Base-by-base conservation (phyloP, 148 eudicot species). In the Chenopodium album region DNA sequence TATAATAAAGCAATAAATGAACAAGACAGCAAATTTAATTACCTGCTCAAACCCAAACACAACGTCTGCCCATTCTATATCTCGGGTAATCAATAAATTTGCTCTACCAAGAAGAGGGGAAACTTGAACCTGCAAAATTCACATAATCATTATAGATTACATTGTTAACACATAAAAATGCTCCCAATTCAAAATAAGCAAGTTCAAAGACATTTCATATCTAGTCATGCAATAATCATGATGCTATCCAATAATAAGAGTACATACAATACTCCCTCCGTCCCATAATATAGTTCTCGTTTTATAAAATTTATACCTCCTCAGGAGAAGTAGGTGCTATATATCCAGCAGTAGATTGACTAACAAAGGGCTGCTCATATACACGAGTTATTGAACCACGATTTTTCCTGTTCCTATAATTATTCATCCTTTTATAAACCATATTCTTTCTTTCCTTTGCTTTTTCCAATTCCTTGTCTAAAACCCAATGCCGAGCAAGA, bases 41-140 rank as follows among this genome's bases (percentile, higher is more conserved):
- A 94, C 99, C 97, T 97, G 99, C 94, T 97, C 99, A 90, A 97
- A 92, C 78, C 97, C 99, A 82, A 94, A 80, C 83, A 89, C 84
- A 82, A 97, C 92, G 85, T 97, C 94, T 65, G 92, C 97, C 99
- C 99, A 97, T 85, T 97, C 99, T 87, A 97, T 92, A 86, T 94
- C 91, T 85, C 98, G 91, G 67, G 99, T 97, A 59, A 97, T 91
- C 75, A 97, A 85, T 91, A 97, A 87, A 87, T 90, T 94, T 64
- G 99, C 91, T 89, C 99, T 89, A 76, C 95, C 97, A 82, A 97
- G 97, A 88, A 97, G 97, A 87, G 95, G 90, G 64, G 95, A 97
- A 81, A 97, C 78, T 77, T 75, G 86, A 75, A 82, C 89, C 99
- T 97, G 88, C 59, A 67, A 22, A 64, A 34, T 62, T 54, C 75